Evolutionary conservation across 441 rosid species (phyloP).

Genomic region (Raphanus hybrid): DNA sequence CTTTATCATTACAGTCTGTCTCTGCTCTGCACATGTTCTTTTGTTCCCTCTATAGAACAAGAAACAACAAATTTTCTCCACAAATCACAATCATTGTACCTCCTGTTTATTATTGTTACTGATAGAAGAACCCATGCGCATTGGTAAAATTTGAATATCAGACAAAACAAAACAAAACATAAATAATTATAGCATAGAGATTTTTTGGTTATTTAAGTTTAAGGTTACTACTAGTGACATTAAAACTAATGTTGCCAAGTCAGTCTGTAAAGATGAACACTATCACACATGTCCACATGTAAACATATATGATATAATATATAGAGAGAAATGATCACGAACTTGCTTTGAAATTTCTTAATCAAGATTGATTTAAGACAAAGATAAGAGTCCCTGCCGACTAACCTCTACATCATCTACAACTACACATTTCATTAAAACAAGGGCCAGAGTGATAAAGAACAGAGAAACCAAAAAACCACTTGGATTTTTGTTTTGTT

Average conservation of each 20-base stretch:
- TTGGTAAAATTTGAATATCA: conserved; percentile 18
- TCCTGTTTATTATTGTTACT: conserved; percentile 17
- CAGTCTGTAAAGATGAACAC: conserved; percentile 36
- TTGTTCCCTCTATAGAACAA: conserved; percentile 38
- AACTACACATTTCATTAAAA: conserved; percentile 38
- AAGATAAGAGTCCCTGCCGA: conserved; percentile 30
- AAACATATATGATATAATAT: neutral
- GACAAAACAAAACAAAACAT: conserved; percentile 36
- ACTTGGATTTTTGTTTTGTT: neutral
- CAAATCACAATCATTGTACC: conserved; percentile 38
- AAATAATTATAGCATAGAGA: conserved; percentile 16
- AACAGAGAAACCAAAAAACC: neutral
- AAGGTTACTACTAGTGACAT: conserved; percentile 23
- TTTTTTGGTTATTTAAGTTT: neutral
- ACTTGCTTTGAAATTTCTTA: conserved; percentile 9
- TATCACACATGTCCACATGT: conserved; percentile 27
- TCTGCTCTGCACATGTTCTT: conserved; percentile 46
- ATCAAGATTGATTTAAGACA: conserved; percentile 38
- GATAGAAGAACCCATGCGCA: conserved; percentile 23
- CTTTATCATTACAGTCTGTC: conserved; percentile 36
- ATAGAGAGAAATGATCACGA: conserved; percentile 17
- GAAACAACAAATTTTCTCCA: conserved; percentile 28
- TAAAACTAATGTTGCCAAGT: conserved; percentile 12
- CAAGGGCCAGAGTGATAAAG: neutral
- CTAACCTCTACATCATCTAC: conserved; percentile 42